Evolutionary conservation across 169 alveolate genomes (phyloP).

Genomic region (Nephromyces sp.): DNA sequence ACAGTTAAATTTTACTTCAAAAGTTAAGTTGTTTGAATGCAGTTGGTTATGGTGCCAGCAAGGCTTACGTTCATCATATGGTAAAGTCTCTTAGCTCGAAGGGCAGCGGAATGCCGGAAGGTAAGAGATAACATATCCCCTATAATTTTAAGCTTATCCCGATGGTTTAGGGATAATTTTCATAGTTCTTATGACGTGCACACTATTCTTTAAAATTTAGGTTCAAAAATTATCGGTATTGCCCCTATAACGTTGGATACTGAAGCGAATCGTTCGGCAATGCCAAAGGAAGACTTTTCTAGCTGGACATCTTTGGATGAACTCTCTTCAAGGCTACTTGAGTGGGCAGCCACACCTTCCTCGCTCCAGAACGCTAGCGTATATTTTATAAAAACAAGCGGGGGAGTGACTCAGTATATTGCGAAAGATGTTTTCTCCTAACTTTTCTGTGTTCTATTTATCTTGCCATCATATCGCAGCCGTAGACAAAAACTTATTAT

Average conservation of each 20-base stretch:
- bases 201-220: too few species aligned
- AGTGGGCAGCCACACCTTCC: background rate
- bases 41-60: background rate
- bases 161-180: too few species aligned
- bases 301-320: constrained; percentile 1
- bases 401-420: background rate
- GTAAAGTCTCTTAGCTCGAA: background rate
- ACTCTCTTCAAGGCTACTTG: background rate
- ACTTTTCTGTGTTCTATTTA: background rate
- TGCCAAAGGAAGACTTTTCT: background rate
- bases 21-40: background rate
- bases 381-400: background rate
- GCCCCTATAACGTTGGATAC: background rate
- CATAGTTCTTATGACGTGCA: too few species aligned
- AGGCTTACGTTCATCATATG: constrained; percentile 3
- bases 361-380: background rate
- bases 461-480: too few species aligned
- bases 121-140: background rate
- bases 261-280: background rate
- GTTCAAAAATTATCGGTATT: background rate
- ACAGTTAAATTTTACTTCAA: too few species aligned
- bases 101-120: constrained; percentile 1
- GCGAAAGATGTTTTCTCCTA: background rate
- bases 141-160: too few species aligned
- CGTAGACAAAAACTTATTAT: too few species aligned